Percentiles rank a stretch among this genome's conserved stretches.
These are phyloP conservation scores for Dothideomycetes sp. DNA, from an alignment of 2,329 filamentous ascomycete genomes.

Conservation along the genomic window DNA sequence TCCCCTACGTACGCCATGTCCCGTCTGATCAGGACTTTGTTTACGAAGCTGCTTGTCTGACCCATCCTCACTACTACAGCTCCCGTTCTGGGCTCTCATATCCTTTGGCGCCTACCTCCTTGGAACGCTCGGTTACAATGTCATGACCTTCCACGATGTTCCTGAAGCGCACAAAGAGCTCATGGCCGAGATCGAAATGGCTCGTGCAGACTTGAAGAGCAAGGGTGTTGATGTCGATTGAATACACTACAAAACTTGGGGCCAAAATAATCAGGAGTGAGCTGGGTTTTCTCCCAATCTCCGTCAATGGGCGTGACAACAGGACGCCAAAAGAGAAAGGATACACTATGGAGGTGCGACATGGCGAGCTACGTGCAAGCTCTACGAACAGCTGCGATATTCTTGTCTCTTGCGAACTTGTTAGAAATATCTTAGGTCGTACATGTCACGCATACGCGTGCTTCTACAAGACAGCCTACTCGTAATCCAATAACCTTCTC, in stretches of 20 bases:
- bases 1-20: slow-evolving; percentile 68
- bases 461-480: too few species aligned
- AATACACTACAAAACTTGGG: slow-evolving; percentile 20
- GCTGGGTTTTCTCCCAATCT: background rate
- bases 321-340: slow-evolving; percentile 1
- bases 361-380: too few species aligned
- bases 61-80: slow-evolving; percentile 44
- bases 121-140: slow-evolving; percentile 81
- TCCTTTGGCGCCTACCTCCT: slow-evolving; percentile 87
- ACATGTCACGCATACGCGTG: too few species aligned
- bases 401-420: too few species aligned
- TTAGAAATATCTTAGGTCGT: slow-evolving; percentile 11
- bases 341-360: too few species aligned
- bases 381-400: too few species aligned
- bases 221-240: slow-evolving; percentile 73
- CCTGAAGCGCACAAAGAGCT: slow-evolving; percentile 84
- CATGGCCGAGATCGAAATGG: slow-evolving; percentile 71
- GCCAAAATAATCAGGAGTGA: too few species aligned
- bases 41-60: slow-evolving; percentile 5
- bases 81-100: slow-evolving; percentile 88
- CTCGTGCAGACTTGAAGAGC: slow-evolving; percentile 61
- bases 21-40: slow-evolving; percentile 12
- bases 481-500: slow-evolving; percentile 17
- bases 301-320: slow-evolving; percentile 2
- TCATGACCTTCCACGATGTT: slow-evolving; percentile 94